Evolutionary conservation across 768 basidiomycete genomes (phyloP).

Genomic region (Leccinum ochraceum): DNA sequence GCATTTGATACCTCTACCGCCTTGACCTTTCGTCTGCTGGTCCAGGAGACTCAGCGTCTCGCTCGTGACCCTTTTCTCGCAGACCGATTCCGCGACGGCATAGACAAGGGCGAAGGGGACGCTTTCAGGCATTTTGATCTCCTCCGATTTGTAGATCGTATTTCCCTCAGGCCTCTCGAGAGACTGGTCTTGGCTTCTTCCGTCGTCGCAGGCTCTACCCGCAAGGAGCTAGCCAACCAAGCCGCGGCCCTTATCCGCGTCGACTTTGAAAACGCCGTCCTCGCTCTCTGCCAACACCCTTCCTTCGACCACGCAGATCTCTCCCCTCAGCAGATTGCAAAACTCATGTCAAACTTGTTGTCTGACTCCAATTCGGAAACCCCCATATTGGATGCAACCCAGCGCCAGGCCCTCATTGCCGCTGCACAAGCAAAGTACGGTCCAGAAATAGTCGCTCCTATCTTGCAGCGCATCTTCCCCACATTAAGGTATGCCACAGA

Average conservation of each 20-base stretch:
- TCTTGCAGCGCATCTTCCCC: conserved; percentile 72
- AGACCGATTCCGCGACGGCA: conserved; percentile 86
- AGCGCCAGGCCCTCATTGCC: conserved; percentile 73
- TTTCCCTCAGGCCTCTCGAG: conserved; percentile 79
- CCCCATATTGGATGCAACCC: conserved; percentile 68
- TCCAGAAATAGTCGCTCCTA: conserved; percentile 69
- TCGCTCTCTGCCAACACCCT: conserved; percentile 75
- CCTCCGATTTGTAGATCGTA: conserved; percentile 76
- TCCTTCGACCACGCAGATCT: conserved; percentile 84
- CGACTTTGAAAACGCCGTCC: conserved; percentile 78
- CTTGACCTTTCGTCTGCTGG: conserved; percentile 80
- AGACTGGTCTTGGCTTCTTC: conserved; percentile 75
- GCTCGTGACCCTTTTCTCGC: conserved; percentile 89
- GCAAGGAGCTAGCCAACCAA: conserved; percentile 56
- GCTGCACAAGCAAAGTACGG: conserved; percentile 82
- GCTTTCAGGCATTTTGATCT: conserved; percentile 84
- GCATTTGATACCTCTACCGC: conserved; percentile 74
- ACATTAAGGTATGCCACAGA: conserved; percentile 60
- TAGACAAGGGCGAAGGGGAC: conserved; percentile 87
- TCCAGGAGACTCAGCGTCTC: conserved; percentile 86
- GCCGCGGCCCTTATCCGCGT: conserved; percentile 68
- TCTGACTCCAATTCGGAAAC: conserved; percentile 68
- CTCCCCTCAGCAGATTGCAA: conserved; percentile 69
- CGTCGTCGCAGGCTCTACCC: conserved; percentile 62
- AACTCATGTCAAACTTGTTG: conserved; percentile 80